Evolutionary conservation across 805 yeast species (phyloP), one percentile per base, ranked within the genome.

Genomic region (Yamadazyma scolyti): DNA sequence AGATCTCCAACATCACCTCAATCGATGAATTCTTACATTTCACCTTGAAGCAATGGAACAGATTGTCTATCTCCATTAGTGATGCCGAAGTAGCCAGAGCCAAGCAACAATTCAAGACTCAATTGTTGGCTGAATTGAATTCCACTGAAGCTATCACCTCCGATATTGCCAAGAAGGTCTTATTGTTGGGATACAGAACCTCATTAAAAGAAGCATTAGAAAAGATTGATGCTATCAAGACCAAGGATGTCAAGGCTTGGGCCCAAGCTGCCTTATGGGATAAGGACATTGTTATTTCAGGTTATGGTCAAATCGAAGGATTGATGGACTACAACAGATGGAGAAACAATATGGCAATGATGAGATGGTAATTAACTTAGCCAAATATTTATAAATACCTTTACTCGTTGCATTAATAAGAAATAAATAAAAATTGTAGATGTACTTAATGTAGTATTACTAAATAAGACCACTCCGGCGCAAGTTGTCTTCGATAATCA

Each of bases 311-410:
- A 68, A 82, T 82, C 66, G 95, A 84, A 73, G 86, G 71, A 46
- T 69, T 84, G 63, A 69, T 83, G 57, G 95, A 84, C 62, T 84
- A 84, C 77, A 71, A 68, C 76, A 80, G 90, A 78, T 67, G 78
- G 61, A 82, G 95, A 80, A 81, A 79, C 65, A 89, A 82, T 54
- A 84, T 85, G 88, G 76, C 93, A 52, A 75, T 82, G 85, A 71
- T 82, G 79, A 83, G 94, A 82, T 65, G 70, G 68, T 66, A 63
- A 52, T 31, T 43, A 20, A 26, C 9, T 16, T n/a, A n/a, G n/a
- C n/a, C n/a, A n/a, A n/a, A n/a, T n/a, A n/a, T n/a, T n/a, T n/a
- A n/a, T n/a, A n/a, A n/a, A n/a, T n/a, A n/a, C n/a, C n/a, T n/a
- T n/a, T n/a, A 22, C n/a, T 11, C 24, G n/a, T 22, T 22, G 24